Percentiles rank a stretch among this genome's conserved stretches.
These are phyloP conservation scores for Saksenaea oblongispora DNA, from an alignment of 371 early-diverging fungal genomes.

Conservation along the genomic window DNA sequence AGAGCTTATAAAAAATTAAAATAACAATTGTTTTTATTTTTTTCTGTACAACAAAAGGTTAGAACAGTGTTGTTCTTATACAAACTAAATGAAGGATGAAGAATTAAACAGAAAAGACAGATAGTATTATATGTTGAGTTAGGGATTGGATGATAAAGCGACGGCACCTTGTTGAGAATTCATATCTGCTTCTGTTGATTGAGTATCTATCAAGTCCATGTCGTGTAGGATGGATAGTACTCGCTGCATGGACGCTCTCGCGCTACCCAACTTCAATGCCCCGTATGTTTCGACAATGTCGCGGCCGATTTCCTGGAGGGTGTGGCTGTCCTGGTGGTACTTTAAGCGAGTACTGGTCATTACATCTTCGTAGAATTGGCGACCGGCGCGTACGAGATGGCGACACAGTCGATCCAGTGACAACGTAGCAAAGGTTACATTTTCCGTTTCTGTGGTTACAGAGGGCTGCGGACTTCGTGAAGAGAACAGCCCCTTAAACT, in stretches of 20 bases:
- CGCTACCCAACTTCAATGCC: slow-evolving; percentile 17
- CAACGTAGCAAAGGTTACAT: slow-evolving; percentile 17
- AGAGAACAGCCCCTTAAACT: slow-evolving; percentile 5
- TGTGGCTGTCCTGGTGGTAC: slow-evolving; percentile 13
- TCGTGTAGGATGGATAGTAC: slow-evolving; percentile 19
- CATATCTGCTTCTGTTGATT: not conserved
- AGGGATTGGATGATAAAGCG: not conserved
- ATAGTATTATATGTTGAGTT: not conserved
- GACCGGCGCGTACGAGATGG: slow-evolving; percentile 17
- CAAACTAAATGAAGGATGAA: no score
- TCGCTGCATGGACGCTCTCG: slow-evolving; percentile 21
- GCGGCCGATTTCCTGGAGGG: slow-evolving; percentile 19
- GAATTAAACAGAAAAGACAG: no score
- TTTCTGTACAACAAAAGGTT: no score
- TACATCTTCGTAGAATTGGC: slow-evolving; percentile 27
- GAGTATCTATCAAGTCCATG: not conserved
- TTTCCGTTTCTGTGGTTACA: slow-evolving; percentile 4
- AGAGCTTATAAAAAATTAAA: no score
- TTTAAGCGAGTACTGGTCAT: slow-evolving; percentile 8
- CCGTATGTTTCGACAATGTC: slow-evolving; percentile 19
- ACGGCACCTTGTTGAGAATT: not conserved
- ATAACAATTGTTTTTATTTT: no score
- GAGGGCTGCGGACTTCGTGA: not conserved
- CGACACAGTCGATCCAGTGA: slow-evolving; percentile 15
- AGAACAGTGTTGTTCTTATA: no score